Percentiles rank a stretch among this genome's conserved stretches.
These are phyloP conservation scores for Ormosia emarginata DNA, from an alignment of 306 rosid genomes.

Conservation along the genomic window DNA sequence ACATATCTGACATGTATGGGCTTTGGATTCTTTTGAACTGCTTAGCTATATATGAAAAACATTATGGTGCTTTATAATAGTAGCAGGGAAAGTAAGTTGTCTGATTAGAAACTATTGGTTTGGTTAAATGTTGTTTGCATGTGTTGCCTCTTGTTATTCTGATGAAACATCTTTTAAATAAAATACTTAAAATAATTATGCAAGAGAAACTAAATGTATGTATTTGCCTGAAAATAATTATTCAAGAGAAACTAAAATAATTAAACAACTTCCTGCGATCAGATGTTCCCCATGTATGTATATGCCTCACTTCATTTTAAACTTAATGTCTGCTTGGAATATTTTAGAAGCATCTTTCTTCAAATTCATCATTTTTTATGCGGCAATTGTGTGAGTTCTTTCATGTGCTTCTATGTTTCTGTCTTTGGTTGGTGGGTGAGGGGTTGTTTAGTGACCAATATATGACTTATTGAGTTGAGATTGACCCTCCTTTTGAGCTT, in stretches of 20 bases:
- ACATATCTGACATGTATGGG: slow-evolving; percentile 19
- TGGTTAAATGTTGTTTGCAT: slow-evolving; percentile 5
- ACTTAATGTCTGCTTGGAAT: background rate
- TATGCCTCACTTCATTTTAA: background rate
- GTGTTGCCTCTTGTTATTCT: background rate
- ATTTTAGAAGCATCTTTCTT: background rate
- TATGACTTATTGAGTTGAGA: background rate
- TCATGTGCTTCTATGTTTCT: background rate
- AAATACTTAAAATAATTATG: slow-evolving; percentile 12
- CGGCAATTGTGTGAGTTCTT: background rate
- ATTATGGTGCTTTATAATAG: slow-evolving; percentile 38
- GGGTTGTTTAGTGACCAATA: background rate
- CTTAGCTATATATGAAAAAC: slow-evolving; percentile 43
- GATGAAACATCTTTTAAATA: background rate
- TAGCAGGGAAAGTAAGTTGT: slow-evolving; percentile 57
- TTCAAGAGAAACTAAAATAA: background rate
- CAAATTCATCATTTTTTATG: background rate
- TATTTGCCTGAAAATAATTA: background rate
- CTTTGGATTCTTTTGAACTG: slow-evolving; percentile 45
- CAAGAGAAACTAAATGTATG: background rate
- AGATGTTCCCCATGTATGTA: background rate
- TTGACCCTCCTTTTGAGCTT: background rate
- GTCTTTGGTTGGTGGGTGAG: background rate
- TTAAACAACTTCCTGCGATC: background rate
- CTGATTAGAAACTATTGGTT: slow-evolving; percentile 15